These are phyloP conservation scores for Colletotrichum spaethianum DNA, from an alignment of 2,329 filamentous ascomycete species.

Conservation along the genomic window DNA sequence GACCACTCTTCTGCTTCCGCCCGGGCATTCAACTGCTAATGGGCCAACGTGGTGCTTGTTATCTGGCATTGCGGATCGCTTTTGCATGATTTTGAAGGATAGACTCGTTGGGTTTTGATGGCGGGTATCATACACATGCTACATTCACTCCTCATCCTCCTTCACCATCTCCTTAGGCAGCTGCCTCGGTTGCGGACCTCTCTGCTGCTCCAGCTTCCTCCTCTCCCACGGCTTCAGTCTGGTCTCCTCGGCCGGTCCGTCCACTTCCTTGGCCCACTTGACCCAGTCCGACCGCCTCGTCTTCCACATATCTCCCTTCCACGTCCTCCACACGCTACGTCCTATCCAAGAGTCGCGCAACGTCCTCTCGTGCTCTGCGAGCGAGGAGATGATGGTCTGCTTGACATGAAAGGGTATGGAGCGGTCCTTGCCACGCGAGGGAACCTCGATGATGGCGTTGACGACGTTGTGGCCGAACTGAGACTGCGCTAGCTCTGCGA, in stretches of 20 bases:
- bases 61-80: not conserved
- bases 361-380: slow-evolving; percentile 63
- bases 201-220: slow-evolving; percentile 37
- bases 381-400: slow-evolving; percentile 65
- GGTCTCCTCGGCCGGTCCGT: slow-evolving; percentile 40
- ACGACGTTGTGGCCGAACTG: slow-evolving; percentile 67
- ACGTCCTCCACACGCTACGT: slow-evolving; percentile 69
- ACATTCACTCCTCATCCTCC: slow-evolving; percentile 23
- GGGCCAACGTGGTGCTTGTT: not conserved
- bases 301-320: slow-evolving; percentile 72
- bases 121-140: slow-evolving; percentile 40
- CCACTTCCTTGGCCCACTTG: slow-evolving; percentile 67
- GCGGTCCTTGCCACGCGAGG: slow-evolving; percentile 63
- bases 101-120: slow-evolving; percentile 13
- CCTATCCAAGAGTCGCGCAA: slow-evolving; percentile 69
- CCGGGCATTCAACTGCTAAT: not conserved
- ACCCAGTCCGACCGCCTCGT: slow-evolving; percentile 69
- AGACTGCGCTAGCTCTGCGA: slow-evolving; percentile 62
- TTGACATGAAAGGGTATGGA: slow-evolving; percentile 71
- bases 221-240: slow-evolving; percentile 41
- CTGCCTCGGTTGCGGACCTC: slow-evolving; percentile 18
- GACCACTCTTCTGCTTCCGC: not conserved
- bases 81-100: not conserved
- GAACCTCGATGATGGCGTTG: slow-evolving; percentile 63
- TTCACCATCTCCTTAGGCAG: slow-evolving; percentile 6